phyloP scores from a whole-genome alignment of 2,329 filamentous ascomycete species.

The Zopfia rhizophila region DNA sequence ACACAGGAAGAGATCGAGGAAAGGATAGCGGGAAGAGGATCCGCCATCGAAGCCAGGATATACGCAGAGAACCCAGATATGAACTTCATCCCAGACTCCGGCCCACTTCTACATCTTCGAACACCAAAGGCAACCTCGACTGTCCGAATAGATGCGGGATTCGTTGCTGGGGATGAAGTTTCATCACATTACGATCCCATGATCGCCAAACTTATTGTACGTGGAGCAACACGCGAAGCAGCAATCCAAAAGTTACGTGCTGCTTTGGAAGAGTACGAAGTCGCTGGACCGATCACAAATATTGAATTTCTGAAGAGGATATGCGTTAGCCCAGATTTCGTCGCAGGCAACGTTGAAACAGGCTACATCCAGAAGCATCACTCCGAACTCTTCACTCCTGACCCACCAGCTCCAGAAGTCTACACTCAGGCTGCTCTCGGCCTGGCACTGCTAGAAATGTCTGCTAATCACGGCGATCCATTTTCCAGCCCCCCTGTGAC shows the following conservation, averaged over 20 bases:
- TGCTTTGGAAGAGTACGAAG: slow-evolving; percentile 88
- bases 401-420: slow-evolving; percentile 73
- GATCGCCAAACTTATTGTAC: slow-evolving; percentile 97
- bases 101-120: slow-evolving; percentile 82
- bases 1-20: slow-evolving; percentile 73
- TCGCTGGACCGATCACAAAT: slow-evolving; percentile 93
- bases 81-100: slow-evolving; percentile 94
- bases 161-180: slow-evolving; percentile 89
- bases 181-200: slow-evolving; percentile 97
- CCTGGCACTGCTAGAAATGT: slow-evolving; percentile 64
- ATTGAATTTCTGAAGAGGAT: slow-evolving; percentile 95
- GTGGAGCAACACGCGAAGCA: slow-evolving; percentile 79
- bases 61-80: slow-evolving; percentile 94
- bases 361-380: slow-evolving; percentile 94
- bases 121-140: slow-evolving; percentile 76
- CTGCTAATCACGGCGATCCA: slow-evolving; percentile 33
- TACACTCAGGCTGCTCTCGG: slow-evolving; percentile 89
- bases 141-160: slow-evolving; percentile 92
- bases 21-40: slow-evolving; percentile 78
- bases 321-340: slow-evolving; percentile 82
- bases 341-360: slow-evolving; percentile 89
- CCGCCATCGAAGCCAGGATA: slow-evolving; percentile 94
- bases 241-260: slow-evolving; percentile 84
- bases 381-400: slow-evolving; percentile 77
- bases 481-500: slow-evolving; percentile 56